Evolutionary conservation across 768 basidiomycete genomes (phyloP).

Genomic region (Pisolithus albus): DNA sequence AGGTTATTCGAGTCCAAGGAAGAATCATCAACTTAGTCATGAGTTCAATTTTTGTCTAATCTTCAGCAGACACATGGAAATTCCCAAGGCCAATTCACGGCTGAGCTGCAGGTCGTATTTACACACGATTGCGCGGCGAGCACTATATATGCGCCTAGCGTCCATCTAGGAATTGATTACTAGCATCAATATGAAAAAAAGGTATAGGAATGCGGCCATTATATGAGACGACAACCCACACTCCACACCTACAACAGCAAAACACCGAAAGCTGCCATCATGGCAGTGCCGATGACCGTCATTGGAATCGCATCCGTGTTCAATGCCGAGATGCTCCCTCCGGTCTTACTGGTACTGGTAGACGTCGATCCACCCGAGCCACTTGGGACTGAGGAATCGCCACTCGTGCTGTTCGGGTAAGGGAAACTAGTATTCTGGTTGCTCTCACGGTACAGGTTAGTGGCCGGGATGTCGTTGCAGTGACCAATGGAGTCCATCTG

Average conservation of each 20-base stretch:
- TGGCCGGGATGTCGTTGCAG: constrained; percentile 58
- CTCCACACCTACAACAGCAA: constrained; percentile 8
- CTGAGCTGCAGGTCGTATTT: too few species aligned
- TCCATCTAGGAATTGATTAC: background rate
- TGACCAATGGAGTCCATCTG: constrained; percentile 71
- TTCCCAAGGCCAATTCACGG: too few species aligned
- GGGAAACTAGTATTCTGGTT: constrained; percentile 67
- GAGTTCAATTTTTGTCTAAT: too few species aligned
- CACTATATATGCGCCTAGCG: too few species aligned
- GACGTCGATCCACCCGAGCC: constrained; percentile 1
- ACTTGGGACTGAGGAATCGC: constrained; percentile 9
- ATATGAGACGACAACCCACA: background rate
- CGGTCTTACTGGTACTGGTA: constrained; percentile 1
- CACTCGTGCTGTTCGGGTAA: constrained; percentile 31
- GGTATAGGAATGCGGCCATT: background rate
- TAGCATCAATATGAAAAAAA: background rate
- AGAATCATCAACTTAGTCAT: too few species aligned
- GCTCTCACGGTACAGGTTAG: constrained; percentile 80
- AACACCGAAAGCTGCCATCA: constrained; percentile 10
- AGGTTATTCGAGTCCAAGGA: too few species aligned
- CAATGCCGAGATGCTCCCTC: constrained; percentile 4
- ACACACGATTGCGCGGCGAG: too few species aligned
- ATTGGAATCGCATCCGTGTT: constrained; percentile 11
- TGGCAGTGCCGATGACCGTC: constrained; percentile 4
- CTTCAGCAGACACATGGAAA: too few species aligned